Evolutionary conservation across 2,329 filamentous ascomycete genomes (phyloP).

Genomic region (Metarhizium album): DNA sequence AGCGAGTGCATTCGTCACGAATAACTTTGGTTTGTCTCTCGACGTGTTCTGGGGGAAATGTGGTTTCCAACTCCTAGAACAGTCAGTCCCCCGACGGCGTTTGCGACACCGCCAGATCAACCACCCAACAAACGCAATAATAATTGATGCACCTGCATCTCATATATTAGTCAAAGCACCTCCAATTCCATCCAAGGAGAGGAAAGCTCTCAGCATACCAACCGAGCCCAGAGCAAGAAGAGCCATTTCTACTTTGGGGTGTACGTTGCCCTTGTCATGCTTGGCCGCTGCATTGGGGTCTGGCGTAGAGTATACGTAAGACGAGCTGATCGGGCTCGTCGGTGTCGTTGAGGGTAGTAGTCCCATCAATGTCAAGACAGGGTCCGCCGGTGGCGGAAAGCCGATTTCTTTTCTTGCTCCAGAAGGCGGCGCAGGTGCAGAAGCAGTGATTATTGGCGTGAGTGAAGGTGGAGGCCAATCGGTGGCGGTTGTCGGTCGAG

Average conservation of each 20-base stretch:
- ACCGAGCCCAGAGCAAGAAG: slow-evolving; percentile 12
- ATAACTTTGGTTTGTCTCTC: slow-evolving; percentile 3
- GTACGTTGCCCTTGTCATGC: slow-evolving; percentile 1
- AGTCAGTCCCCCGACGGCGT: slow-evolving; percentile 15
- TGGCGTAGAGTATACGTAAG: neutral
- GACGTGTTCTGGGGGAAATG: slow-evolving; percentile 2
- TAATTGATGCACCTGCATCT: slow-evolving; percentile 31
- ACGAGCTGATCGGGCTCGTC: neutral
- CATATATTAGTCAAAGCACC: neutral
- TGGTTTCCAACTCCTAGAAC: slow-evolving; percentile 21
- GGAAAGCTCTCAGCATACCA: slow-evolving; percentile 8
- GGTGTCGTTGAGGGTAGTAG: neutral
- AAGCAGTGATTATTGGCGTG: slow-evolving; percentile 1
- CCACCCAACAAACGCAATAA: slow-evolving; percentile 34
- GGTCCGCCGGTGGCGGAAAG: neutral
- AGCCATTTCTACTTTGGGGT: slow-evolving; percentile 9
- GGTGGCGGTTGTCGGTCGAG: neutral
- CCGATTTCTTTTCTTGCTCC: slow-evolving; percentile 5
- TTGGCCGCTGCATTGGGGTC: neutral
- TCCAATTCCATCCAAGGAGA: neutral
- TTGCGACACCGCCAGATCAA: slow-evolving; percentile 28
- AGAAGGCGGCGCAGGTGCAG: slow-evolving; percentile 2
- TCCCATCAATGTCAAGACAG: neutral
- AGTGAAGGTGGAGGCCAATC: neutral
- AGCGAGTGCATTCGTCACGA: slow-evolving; percentile 11